A percentile compares a stretch with the other conserved stretches of the same genome.
These are phyloP conservation scores for Kingdonia uniflora DNA, from an alignment of 164 flowering plant species.

Conservation along the genomic window DNA sequence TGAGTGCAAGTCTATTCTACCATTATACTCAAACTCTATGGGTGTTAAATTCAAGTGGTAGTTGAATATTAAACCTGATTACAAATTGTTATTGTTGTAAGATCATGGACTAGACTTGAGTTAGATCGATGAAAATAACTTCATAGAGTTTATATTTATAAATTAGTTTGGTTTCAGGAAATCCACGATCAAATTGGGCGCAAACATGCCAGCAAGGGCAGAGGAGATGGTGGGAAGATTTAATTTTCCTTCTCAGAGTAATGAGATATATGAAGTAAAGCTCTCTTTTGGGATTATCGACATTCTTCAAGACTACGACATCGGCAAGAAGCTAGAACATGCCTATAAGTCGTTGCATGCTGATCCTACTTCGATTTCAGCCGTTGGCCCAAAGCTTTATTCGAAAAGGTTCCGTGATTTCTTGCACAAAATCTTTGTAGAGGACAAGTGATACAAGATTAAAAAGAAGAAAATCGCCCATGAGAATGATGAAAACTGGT, in stretches of 20 bases:
- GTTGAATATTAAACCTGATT: no score
- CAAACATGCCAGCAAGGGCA: constrained; percentile 83
- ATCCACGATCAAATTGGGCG: constrained; percentile 60
- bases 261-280: constrained; percentile 52
- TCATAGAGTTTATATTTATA: no score
- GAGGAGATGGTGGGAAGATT: constrained; percentile 49
- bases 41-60: no score
- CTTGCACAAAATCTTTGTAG: constrained; percentile 50
- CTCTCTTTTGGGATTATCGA: constrained; percentile 78
- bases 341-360: constrained; percentile 78
- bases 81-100: no score
- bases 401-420: constrained; percentile 69
- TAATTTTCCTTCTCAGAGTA: constrained; percentile 45
- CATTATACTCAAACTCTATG: no score
- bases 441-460: constrained; percentile 31
- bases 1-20: no score
- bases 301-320: constrained; percentile 79
- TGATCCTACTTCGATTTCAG: constrained; percentile 69
- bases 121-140: no score
- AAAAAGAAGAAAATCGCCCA: no score
- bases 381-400: constrained; percentile 86
- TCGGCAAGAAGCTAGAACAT: constrained; percentile 80
- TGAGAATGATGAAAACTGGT: no score
- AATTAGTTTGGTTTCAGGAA: constrained; percentile 25
- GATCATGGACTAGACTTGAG: no score